Evolutionary conservation across 768 basidiomycete species (phyloP).

Genomic region (Rhodosporidiobolus odoratus): DNA sequence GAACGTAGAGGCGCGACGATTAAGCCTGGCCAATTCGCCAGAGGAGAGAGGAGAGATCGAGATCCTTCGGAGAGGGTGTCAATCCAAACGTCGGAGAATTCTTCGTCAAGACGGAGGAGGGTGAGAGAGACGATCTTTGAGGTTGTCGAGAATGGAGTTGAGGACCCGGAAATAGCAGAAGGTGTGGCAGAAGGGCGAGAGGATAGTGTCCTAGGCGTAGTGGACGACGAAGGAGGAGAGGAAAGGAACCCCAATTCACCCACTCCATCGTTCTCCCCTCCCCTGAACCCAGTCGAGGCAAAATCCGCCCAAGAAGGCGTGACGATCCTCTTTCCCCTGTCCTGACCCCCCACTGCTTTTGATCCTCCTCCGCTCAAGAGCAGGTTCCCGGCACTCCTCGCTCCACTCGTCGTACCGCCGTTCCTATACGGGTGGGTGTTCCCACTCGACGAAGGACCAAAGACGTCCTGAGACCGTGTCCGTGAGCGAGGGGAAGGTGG

Average conservation of each 20-base stretch:
- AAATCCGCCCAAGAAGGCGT: slow-evolving; percentile 26
- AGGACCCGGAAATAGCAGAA: neutral
- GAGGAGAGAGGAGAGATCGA: neutral
- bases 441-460: too few species aligned
- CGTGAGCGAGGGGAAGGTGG: too few species aligned
- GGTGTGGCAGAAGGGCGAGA: neutral
- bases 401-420: too few species aligned
- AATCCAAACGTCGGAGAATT: slow-evolving; percentile 22
- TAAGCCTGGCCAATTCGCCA: slow-evolving; percentile 1
- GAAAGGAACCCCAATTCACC: too few species aligned
- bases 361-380: neutral
- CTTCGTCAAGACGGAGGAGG: slow-evolving; percentile 9
- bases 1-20: slow-evolving; percentile 5
- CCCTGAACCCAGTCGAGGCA: slow-evolving; percentile 24
- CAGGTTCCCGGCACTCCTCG: slow-evolving; percentile 13
- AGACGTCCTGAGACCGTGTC: neutral
- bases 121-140: neutral
- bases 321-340: slow-evolving; percentile 2
- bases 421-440: too few species aligned
- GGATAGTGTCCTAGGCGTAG: neutral
- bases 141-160: neutral
- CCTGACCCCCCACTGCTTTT: neutral
- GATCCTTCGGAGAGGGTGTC: slow-evolving; percentile 24
- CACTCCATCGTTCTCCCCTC: too few species aligned
- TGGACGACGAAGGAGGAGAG: too few species aligned